Evolutionary conservation across 441 rosid species (phyloP).

Genomic region (Monsonia emarginata): DNA sequence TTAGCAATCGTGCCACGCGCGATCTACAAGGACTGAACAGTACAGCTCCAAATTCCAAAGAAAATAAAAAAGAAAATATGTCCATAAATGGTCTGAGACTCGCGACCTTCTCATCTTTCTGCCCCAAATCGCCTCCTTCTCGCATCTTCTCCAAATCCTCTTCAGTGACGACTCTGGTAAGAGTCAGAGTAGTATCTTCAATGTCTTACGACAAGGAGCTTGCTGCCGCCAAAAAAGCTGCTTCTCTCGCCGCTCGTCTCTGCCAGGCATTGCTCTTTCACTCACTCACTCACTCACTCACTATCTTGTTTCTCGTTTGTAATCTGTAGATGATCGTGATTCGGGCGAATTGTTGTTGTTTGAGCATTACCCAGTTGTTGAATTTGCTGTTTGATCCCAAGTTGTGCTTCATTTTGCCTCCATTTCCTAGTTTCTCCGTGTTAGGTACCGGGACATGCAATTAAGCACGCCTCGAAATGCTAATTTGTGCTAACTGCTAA

Average conservation of each 20-base stretch:
- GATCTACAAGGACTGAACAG: background rate
- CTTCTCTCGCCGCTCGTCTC: constrained; percentile 75
- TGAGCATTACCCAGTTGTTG: constrained; percentile 4
- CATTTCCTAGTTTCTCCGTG: background rate
- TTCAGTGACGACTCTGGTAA: constrained; percentile 12
- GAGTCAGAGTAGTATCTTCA: constrained; percentile 12
- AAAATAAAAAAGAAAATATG: background rate
- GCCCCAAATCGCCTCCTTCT: background rate
- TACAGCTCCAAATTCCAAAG: background rate
- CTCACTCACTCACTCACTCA: no score
- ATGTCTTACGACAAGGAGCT: constrained; percentile 71
- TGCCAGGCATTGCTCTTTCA: constrained; percentile 45
- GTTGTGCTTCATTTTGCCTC: background rate
- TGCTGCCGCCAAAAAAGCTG: constrained; percentile 80
- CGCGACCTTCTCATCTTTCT: background rate
- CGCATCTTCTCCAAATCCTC: constrained; percentile 10
- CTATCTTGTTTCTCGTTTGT: background rate
- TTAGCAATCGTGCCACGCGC: background rate
- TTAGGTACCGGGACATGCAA: background rate
- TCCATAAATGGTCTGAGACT: constrained; percentile 2
- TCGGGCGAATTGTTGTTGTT: background rate
- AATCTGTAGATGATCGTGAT: background rate
- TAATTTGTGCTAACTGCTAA: background rate
- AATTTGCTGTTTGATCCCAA: constrained; percentile 1
- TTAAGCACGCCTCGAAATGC: background rate